These are phyloP conservation scores for Didymella segeticola DNA, from an alignment of 2,329 filamentous ascomycete species.

Conservation along the genomic window DNA sequence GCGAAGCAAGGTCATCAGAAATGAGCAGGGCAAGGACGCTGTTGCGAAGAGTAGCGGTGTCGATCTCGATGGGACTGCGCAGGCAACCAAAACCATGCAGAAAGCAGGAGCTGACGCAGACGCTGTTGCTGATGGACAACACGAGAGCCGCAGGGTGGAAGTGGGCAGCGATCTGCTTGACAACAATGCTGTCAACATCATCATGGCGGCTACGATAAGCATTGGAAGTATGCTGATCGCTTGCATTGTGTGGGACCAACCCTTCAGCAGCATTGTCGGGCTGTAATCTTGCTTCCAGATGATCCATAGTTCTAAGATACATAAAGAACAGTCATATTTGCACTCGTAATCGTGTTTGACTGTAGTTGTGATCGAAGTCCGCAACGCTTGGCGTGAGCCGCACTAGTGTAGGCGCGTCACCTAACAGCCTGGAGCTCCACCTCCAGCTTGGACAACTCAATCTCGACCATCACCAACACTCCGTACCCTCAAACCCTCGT, in stretches of 20 bases:
- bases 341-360: neutral
- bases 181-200: constrained; percentile 94
- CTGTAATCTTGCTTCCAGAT: constrained; percentile 10
- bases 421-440: constrained; percentile 38
- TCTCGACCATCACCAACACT: constrained; percentile 2
- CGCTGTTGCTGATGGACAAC: constrained; percentile 44
- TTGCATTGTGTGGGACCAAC: constrained; percentile 41
- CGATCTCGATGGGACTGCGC: constrained; percentile 22
- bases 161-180: constrained; percentile 77
- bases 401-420: constrained; percentile 38
- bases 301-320: neutral
- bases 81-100: constrained; percentile 43
- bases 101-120: constrained; percentile 34
- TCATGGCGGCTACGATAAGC: constrained; percentile 88
- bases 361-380: neutral
- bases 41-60: constrained; percentile 45
- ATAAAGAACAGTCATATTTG: neutral
- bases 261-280: constrained; percentile 34
- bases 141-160: constrained; percentile 62
- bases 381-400: neutral
- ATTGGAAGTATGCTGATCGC: constrained; percentile 71
- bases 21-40: constrained; percentile 47
- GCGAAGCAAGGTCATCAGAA: constrained; percentile 51
- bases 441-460: constrained; percentile 21
- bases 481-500: neutral